These are phyloP conservation scores for Colletotrichum trifolii DNA, from an alignment of 2,329 filamentous ascomycete genomes.

Conservation along the genomic window DNA sequence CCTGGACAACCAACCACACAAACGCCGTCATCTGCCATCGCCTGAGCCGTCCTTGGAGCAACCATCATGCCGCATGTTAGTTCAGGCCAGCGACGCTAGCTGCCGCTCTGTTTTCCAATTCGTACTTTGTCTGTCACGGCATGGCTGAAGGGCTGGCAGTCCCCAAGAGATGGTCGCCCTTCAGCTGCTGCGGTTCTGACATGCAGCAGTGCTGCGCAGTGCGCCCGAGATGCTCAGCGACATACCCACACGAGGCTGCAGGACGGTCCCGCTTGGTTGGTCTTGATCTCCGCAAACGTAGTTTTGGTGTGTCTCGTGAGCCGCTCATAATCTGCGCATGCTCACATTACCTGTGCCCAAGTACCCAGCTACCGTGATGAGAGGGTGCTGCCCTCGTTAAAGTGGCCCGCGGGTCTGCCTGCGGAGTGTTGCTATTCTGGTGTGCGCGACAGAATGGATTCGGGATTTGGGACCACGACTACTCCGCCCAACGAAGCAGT, in stretches of 20 bases:
- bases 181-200: too few relatives aligned
- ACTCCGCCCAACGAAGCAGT: too few relatives aligned
- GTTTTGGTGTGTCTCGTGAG: background rate
- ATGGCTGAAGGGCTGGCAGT: too few relatives aligned
- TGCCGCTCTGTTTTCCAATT: background rate
- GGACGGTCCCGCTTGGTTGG: background rate
- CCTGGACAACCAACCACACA: background rate
- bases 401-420: too few relatives aligned
- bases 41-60: too few relatives aligned
- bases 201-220: background rate
- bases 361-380: too few relatives aligned
- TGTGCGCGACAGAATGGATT: background rate
- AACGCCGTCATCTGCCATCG: constrained; percentile 2
- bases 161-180: too few relatives aligned
- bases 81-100: background rate
- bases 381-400: too few relatives aligned
- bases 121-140: too few relatives aligned
- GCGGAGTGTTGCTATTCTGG: background rate
- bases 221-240: background rate
- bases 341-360: too few relatives aligned
- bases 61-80: background rate
- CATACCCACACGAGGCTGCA: background rate
- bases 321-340: too few relatives aligned
- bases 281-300: background rate
- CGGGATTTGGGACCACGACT: too few relatives aligned